phyloP scores from a whole-genome alignment of 2,329 filamentous ascomycete genomes.

The Alternaria sp. region DNA sequence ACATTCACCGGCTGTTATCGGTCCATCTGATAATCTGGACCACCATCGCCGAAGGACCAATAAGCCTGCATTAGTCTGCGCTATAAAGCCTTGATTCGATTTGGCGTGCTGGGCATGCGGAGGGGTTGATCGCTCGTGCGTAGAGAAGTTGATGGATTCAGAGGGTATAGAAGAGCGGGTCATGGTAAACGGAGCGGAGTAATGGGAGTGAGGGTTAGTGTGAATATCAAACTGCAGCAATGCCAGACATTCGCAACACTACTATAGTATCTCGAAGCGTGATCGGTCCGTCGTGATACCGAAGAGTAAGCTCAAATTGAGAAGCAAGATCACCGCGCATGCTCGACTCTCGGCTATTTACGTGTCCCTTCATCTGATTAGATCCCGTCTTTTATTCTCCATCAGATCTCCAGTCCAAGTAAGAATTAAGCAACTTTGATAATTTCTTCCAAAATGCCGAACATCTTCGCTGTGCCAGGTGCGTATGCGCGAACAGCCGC shows the following conservation, averaged over 20 bases:
- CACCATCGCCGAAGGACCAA: slow-evolving; percentile 22
- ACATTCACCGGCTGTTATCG: slow-evolving; percentile 29
- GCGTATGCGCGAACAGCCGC: slow-evolving; percentile 16
- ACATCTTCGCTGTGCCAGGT: slow-evolving; percentile 77
- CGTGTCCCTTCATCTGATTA: slow-evolving; percentile 34
- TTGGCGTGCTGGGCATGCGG: slow-evolving; percentile 36
- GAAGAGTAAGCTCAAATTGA: slow-evolving; percentile 15
- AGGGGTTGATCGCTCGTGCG: slow-evolving; percentile 11
- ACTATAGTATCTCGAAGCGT: slow-evolving; percentile 9
- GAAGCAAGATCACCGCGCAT: slow-evolving; percentile 11
- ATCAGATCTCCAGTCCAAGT: slow-evolving; percentile 16
- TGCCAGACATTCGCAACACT: background rate
- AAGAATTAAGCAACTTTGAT: slow-evolving; percentile 8
- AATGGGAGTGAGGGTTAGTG: background rate
- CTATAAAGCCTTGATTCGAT: slow-evolving; percentile 31
- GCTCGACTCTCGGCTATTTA: slow-evolving; percentile 22
- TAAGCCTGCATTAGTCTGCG: slow-evolving; percentile 26
- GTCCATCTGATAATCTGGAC: slow-evolving; percentile 46
- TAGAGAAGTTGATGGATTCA: background rate
- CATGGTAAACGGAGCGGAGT: background rate
- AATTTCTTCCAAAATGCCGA: slow-evolving; percentile 58
- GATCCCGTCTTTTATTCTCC: slow-evolving; percentile 21
- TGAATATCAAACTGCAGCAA: background rate
- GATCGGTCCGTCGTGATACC: slow-evolving; percentile 16
- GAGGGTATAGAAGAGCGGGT: background rate